Evolutionary conservation across 2,329 filamentous ascomycete genomes (phyloP), one percentile per base, ranked within the genome.

Genomic region (Neofusicoccum sp.): DNA sequence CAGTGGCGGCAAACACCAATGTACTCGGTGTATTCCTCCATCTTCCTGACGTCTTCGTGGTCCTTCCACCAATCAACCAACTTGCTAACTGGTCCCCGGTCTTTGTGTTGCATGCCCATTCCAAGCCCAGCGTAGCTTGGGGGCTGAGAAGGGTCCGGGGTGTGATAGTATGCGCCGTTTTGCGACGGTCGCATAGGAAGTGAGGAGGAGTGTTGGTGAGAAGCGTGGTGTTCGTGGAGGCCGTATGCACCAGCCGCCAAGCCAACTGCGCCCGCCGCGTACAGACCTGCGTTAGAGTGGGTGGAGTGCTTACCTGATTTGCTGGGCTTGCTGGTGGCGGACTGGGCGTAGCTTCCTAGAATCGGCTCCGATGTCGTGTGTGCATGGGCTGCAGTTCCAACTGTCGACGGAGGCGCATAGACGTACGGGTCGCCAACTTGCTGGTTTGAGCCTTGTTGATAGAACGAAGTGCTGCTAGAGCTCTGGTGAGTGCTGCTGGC

Each of bases 21-120:
- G 64, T 84, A 83, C 73, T 89, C 85, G 1, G 86, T 88, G 69
- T 89, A 89, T 70, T 88, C 86, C 72, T 89, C 87, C 77, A 87
- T 89, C 70, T 84, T 83, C 16, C 81, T 82, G 0, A 89, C 85
- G n/a, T 86, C 87, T 66, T 89, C 85, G 1, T 85, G 81, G 65
- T 85, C 87, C 70, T 81, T 86, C 84, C 83, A 88, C 79, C 83
- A 89, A 68, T 85, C 84, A 43, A 85, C 79, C 34, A 87, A 79
- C 56, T 78, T 82, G 41, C 78, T 79, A 1, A 89, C 77, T 0
- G 87, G 83, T 0, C 85, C 85, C 48, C 79, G 79, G 63, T 84
- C 84, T 59, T 82, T 81, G 67, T 85, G 84, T 49, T 77, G 74
- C 63, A 81, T 79, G 36, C 79, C 79, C 71, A 84, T 78, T 4